These are phyloP conservation scores for Cyberlindnera mycetangii DNA, from an alignment of 805 yeast genomes.

Conservation along the genomic window DNA sequence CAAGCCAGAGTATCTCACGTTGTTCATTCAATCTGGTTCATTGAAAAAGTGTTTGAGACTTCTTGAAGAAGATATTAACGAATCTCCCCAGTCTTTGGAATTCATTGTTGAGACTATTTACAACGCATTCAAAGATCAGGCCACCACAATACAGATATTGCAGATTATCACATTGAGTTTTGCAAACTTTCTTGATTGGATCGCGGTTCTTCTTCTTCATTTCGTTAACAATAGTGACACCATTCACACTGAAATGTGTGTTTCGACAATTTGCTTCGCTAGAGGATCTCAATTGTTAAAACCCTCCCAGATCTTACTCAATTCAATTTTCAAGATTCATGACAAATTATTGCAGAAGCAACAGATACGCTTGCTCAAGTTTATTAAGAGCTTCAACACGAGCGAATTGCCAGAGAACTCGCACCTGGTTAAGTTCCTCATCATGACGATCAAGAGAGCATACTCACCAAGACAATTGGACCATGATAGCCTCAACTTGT, in stretches of 20 bases:
- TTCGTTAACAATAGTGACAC: slow-evolving; percentile 14
- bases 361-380: slow-evolving; percentile 38
- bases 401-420: slow-evolving; percentile 12
- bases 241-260: slow-evolving; percentile 29
- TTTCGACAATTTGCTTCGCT: slow-evolving; percentile 32
- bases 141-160: slow-evolving; percentile 39
- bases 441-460: slow-evolving; percentile 19
- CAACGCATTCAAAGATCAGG: slow-evolving; percentile 34
- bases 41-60: slow-evolving; percentile 38
- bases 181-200: slow-evolving; percentile 36
- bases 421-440: slow-evolving; percentile 41
- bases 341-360: slow-evolving; percentile 32
- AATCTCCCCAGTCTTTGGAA: slow-evolving; percentile 34
- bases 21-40: slow-evolving; percentile 46
- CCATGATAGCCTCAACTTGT: slow-evolving; percentile 39
- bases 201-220: slow-evolving; percentile 37
- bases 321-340: slow-evolving; percentile 41
- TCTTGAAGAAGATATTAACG: slow-evolving; percentile 39
- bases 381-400: slow-evolving; percentile 26
- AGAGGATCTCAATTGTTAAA: slow-evolving; percentile 39
- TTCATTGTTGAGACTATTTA: slow-evolving; percentile 37
- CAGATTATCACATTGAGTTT: slow-evolving; percentile 40
- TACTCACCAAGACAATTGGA: background rate
- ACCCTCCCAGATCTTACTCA: slow-evolving; percentile 41
- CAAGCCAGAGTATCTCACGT: slow-evolving; percentile 33